Conservation (phyloP, 2,329 filamentous ascomycete genomes). For the Xylaria sp. region DNA sequence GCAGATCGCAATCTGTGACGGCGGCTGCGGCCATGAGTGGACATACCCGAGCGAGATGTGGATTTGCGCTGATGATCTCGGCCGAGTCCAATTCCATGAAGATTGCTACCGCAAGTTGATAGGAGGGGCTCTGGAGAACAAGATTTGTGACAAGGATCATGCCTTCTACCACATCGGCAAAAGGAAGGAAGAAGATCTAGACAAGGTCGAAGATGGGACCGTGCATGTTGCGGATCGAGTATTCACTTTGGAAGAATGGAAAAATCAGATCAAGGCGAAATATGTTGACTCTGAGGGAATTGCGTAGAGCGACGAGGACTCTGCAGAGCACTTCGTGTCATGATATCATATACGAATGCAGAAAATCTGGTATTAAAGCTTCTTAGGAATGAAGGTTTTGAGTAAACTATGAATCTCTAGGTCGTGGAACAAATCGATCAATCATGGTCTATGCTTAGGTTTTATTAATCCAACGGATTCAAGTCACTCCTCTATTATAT, state of each 20-base stretch:
- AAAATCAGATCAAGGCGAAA: constrained; percentile 5
- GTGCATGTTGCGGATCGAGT: not conserved
- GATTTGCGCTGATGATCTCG: not conserved
- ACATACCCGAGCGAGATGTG: constrained; percentile 3
- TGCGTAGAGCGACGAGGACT: not conserved
- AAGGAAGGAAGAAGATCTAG: not conserved
- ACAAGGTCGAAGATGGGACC: not conserved
- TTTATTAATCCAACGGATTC: not conserved
- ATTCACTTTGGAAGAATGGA: constrained; percentile 3
- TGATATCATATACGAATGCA: too few relatives aligned
- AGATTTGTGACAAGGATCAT: constrained; percentile 1
- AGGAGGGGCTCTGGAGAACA: not conserved
- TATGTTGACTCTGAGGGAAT: constrained; percentile 1
- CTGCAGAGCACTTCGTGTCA: not conserved
- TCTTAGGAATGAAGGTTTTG: too few relatives aligned
- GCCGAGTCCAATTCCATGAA: not conserved
- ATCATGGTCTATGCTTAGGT: not conserved
- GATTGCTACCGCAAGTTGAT: constrained; percentile 1
- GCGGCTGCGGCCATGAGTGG: constrained; percentile 2
- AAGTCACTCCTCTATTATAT: not conserved
- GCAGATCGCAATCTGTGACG: not conserved
- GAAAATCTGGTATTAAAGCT: too few relatives aligned
- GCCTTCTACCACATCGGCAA: not conserved
- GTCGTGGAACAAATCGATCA: not conserved
- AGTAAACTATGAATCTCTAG: too few relatives aligned